Percentiles rank a stretch among this genome's conserved stretches.
Conservation (phyloP, 2,329 filamentous ascomycete genomes). For the Aaosphaeria arxii region DNA sequence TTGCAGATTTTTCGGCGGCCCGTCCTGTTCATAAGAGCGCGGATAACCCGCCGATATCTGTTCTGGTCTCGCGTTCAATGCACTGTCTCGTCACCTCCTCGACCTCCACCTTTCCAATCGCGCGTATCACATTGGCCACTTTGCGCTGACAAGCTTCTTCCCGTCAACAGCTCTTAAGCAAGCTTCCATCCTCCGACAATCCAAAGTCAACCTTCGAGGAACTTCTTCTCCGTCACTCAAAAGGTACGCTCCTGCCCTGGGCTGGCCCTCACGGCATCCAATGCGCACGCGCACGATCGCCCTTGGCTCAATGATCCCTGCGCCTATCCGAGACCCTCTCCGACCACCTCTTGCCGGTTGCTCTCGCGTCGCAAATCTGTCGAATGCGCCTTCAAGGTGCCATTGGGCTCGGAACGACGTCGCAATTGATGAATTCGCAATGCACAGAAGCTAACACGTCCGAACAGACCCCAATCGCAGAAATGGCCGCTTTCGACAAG, state of each 20-base stretch:
- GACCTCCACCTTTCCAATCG: conserved; percentile 16
- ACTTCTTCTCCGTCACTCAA: conserved; percentile 18
- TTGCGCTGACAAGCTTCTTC: conserved; percentile 30
- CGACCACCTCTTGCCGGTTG: too few relatives aligned
- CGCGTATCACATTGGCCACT: conserved; percentile 22
- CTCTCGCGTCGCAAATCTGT: too few relatives aligned
- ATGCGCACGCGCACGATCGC: too few relatives aligned
- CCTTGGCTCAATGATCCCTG: too few relatives aligned
- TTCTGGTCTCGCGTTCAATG: conserved; percentile 23
- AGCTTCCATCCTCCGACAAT: conserved; percentile 18
- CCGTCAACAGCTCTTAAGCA: conserved; percentile 18
- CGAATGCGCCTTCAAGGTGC: too few relatives aligned
- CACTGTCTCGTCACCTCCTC: conserved; percentile 23
- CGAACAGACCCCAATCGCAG: conserved; percentile 1
- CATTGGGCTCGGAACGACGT: too few relatives aligned
- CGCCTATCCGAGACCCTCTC: too few relatives aligned
- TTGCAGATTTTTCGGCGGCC: conserved; percentile 32
- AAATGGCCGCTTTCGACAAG: conserved; percentile 38
- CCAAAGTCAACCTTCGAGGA: conserved; percentile 5
- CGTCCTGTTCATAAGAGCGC: conserved; percentile 25
- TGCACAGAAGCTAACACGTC: not conserved
- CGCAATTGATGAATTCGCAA: too few relatives aligned
- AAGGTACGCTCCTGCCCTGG: conserved; percentile 27
- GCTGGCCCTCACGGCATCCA: too few relatives aligned
- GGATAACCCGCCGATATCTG: conserved; percentile 14